These are phyloP conservation scores for Petunia secreta DNA, from an alignment of 257 asterid genomes.

Conservation along the genomic window DNA sequence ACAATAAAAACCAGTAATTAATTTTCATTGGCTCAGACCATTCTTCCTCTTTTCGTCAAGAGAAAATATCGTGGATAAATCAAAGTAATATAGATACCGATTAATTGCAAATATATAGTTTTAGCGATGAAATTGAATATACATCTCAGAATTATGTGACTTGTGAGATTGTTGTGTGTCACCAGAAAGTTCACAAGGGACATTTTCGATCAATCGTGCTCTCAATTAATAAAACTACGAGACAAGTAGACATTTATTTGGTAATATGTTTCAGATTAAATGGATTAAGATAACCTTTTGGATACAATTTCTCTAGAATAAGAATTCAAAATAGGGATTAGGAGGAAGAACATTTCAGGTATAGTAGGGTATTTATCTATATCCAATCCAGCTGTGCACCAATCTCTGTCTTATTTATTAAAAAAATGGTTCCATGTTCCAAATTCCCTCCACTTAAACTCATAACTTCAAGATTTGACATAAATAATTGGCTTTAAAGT, in stretches of 20 bases:
- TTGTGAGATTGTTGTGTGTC: not conserved
- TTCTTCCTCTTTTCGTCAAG: too few relatives aligned
- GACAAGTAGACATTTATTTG: not conserved
- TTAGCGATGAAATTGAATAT: not conserved
- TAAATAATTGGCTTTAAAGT: constrained; percentile 20
- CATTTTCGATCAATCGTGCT: not conserved
- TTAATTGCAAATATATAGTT: not conserved
- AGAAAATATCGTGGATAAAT: too few relatives aligned
- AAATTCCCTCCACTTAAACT: not conserved
- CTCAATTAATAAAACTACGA: not conserved
- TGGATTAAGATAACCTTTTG: not conserved
- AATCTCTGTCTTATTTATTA: not conserved
- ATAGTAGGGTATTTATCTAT: constrained; percentile 20
- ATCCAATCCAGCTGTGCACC: not conserved
- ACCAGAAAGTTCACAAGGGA: not conserved
- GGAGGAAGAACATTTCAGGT: constrained; percentile 7
- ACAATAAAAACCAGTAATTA: too few relatives aligned
- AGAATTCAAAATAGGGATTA: constrained; percentile 14
- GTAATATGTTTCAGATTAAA: not conserved
- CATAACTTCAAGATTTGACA: constrained; percentile 7
- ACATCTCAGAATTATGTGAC: not conserved
- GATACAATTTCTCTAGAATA: not conserved
- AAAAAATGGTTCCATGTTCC: not conserved
- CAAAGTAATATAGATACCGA: too few relatives aligned
- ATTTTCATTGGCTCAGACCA: too few relatives aligned